These are phyloP conservation scores for Parasarocladium wereldwijsianum DNA, from an alignment of 2,329 filamentous ascomycete species.

Conservation along the genomic window DNA sequence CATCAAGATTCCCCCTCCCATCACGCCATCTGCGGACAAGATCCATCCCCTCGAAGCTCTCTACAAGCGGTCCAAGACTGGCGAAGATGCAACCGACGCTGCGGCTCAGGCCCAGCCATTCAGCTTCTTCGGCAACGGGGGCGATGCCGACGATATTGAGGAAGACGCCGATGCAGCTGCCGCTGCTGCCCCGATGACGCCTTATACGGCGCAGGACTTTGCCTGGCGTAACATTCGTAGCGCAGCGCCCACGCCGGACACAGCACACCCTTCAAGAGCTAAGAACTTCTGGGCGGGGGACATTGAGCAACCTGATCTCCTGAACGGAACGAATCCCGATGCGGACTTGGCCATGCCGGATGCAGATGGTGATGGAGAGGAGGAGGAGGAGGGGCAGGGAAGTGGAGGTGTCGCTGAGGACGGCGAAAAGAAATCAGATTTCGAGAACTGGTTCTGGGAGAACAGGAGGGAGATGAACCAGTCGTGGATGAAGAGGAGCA, in stretches of 20 bases:
- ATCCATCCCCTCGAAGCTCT: conserved; percentile 84
- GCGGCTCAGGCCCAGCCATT: conserved; percentile 41
- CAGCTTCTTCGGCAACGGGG: conserved; percentile 58
- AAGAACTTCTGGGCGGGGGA: conserved; percentile 40
- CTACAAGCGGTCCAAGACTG: conserved; percentile 58
- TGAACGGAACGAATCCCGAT: too few species aligned
- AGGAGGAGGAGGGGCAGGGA: conserved; percentile 10
- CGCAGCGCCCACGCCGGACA: conserved; percentile 89
- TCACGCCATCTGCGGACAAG: conserved; percentile 29
- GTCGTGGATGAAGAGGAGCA: conserved; percentile 51
- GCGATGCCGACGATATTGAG: conserved; percentile 28
- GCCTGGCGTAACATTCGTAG: conserved; percentile 64
- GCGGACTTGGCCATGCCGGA: conserved; percentile 18
- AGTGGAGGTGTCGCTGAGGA: conserved; percentile 7
- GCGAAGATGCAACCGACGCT: conserved; percentile 17
- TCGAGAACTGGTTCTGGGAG: conserved; percentile 56
- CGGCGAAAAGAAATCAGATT: conserved; percentile 28
- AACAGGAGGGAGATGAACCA: conserved; percentile 49
- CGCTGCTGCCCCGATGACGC: conserved; percentile 55
- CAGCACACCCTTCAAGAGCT: conserved; percentile 56
- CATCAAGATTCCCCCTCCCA: conserved; percentile 37
- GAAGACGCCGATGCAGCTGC: conserved; percentile 23
- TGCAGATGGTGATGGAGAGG: conserved; percentile 14
- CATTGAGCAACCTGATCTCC: too few species aligned
- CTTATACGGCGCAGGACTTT: conserved; percentile 62